Conservation (phyloP, 768 basidiomycete species). For the Xanthoconium stramineum region DNA sequence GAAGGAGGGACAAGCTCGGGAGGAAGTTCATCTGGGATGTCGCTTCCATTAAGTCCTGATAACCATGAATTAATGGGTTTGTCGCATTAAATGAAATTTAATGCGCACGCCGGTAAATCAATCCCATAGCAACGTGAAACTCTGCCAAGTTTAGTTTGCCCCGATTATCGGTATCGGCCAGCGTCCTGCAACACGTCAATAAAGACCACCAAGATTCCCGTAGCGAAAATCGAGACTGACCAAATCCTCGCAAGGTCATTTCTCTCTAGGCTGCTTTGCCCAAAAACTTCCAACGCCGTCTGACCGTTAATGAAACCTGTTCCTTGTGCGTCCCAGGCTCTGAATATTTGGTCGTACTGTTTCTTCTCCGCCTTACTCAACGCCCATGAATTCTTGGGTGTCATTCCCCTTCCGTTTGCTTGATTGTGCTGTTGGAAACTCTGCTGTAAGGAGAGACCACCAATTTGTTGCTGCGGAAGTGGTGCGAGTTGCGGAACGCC, state of each 20-base stretch:
- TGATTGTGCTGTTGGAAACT: constrained; percentile 88
- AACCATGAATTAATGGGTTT: background rate
- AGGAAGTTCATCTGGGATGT: constrained; percentile 83
- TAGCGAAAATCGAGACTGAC: constrained; percentile 43
- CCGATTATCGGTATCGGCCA: constrained; percentile 90
- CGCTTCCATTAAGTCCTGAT: constrained; percentile 86
- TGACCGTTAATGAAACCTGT: constrained; percentile 85
- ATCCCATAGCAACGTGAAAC: constrained; percentile 97
- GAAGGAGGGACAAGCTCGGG: constrained; percentile 91
- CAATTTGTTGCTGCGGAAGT: constrained; percentile 52
- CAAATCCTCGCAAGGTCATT: constrained; percentile 93
- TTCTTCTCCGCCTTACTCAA: constrained; percentile 90
- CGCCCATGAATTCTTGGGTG: constrained; percentile 80
- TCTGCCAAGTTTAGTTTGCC: constrained; percentile 95
- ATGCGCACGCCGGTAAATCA: constrained; percentile 90
- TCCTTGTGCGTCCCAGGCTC: constrained; percentile 85
- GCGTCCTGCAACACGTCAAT: constrained; percentile 52
- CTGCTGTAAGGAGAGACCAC: constrained; percentile 66
- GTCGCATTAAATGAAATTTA: background rate
- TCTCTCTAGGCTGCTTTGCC: constrained; percentile 83
- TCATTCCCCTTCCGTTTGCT: constrained; percentile 58
- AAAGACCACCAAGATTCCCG: background rate
- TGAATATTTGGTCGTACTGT: constrained; percentile 93
- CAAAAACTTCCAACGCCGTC: constrained; percentile 89
- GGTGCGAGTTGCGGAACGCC: constrained; percentile 61